phyloP scores from a whole-genome alignment of 768 basidiomycete species.

The Kwoniella dejecticola region DNA sequence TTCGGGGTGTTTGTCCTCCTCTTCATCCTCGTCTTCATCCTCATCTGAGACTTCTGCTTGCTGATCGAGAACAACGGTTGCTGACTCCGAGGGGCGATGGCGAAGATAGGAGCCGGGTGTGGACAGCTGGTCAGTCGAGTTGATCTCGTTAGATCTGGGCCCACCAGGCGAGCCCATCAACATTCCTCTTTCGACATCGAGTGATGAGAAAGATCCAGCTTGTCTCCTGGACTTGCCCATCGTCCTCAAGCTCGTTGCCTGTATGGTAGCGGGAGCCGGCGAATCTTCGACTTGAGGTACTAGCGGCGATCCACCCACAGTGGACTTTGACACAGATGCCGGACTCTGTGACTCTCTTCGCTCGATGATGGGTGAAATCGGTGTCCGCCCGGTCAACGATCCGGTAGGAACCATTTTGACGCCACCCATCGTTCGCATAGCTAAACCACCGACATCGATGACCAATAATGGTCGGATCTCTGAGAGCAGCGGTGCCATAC shows the following conservation, averaged over 20 bases:
- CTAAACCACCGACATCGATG: conserved; percentile 51
- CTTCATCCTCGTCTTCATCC: no score
- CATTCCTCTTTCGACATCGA: conserved; percentile 87
- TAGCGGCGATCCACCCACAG: conserved; percentile 46
- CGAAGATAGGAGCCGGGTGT: conserved; percentile 23
- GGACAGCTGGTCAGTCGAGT: neutral
- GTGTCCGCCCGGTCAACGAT: conserved; percentile 49
- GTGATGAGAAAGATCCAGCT: conserved; percentile 91
- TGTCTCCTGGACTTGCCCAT: conserved; percentile 65
- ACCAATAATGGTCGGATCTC: conserved; percentile 67
- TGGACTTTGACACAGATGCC: conserved; percentile 30
- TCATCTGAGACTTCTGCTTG: conserved; percentile 23
- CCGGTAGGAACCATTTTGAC: conserved; percentile 52
- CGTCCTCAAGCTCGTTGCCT: conserved; percentile 8
- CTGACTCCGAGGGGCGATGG: conserved; percentile 36
- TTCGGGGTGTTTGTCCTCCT: no score
- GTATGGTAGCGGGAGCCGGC: conserved; percentile 59
- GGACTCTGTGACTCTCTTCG: conserved; percentile 52
- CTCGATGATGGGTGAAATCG: conserved; percentile 56
- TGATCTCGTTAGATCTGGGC: neutral
- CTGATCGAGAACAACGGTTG: conserved; percentile 30
- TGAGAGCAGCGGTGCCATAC: conserved; percentile 70
- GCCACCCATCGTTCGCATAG: conserved; percentile 24
- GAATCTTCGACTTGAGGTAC: conserved; percentile 38
- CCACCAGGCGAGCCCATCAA: conserved; percentile 54